Evolutionary conservation across 805 yeast species (phyloP).

Genomic region (Saccharomycopsis vini): DNA sequence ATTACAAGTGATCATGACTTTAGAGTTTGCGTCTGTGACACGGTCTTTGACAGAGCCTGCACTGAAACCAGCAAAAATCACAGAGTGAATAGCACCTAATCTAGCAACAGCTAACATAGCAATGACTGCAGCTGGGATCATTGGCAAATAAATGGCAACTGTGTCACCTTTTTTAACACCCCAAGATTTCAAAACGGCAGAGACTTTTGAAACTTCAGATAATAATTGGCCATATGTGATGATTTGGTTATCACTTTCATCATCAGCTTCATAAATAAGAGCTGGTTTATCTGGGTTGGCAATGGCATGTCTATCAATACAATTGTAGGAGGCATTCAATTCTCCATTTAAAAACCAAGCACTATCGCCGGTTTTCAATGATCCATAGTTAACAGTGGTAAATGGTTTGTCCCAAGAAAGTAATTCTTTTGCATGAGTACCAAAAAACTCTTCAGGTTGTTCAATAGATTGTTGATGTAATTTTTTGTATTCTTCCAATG

Average conservation of each 20-base stretch:
- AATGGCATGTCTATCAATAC: slow-evolving; percentile 93
- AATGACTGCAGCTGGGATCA: slow-evolving; percentile 94
- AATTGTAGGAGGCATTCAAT: slow-evolving; percentile 86
- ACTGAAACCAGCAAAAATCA: slow-evolving; percentile 93
- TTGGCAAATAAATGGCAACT: slow-evolving; percentile 92
- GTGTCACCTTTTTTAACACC: slow-evolving; percentile 94
- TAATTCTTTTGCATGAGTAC: slow-evolving; percentile 61
- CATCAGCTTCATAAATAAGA: slow-evolving; percentile 90
- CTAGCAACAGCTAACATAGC: slow-evolving; percentile 92
- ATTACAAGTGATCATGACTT: slow-evolving; percentile 86
- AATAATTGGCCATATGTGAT: slow-evolving; percentile 84
- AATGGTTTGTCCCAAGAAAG: slow-evolving; percentile 78
- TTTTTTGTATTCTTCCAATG: slow-evolving; percentile 57
- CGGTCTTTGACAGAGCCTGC: slow-evolving; percentile 90
- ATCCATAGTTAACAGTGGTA: slow-evolving; percentile 42
- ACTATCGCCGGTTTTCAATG: slow-evolving; percentile 64
- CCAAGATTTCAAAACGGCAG: slow-evolving; percentile 71
- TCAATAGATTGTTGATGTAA: slow-evolving; percentile 68
- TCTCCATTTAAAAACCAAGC: slow-evolving; percentile 95
- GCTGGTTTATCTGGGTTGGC: slow-evolving; percentile 79
- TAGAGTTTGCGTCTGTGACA: slow-evolving; percentile 77
- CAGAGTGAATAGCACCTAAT: slow-evolving; percentile 93
- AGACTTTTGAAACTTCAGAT: slow-evolving; percentile 75
- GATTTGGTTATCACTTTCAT: slow-evolving; percentile 58
- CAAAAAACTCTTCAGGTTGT: slow-evolving; percentile 76